A percentile compares a stretch with the other conserved stretches of the same genome.
Evolutionary conservation across 208 protist species (phyloP).

Genomic region (Crithidia brevicula): DNA sequence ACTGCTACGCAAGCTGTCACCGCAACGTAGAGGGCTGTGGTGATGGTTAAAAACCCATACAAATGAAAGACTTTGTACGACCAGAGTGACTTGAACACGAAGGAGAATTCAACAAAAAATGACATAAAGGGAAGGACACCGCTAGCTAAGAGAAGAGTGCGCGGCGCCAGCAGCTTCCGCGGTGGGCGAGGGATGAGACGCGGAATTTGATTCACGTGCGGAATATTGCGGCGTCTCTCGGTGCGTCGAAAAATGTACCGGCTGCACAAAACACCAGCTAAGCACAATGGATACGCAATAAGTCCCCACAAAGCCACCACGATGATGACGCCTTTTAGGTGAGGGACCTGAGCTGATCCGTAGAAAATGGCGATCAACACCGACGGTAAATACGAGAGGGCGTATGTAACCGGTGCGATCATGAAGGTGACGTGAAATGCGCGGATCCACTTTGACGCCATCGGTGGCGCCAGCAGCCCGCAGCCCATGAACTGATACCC

Average conservation of each 20-base stretch:
- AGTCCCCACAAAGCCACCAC: slow-evolving; percentile 83
- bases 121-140: slow-evolving; percentile 95
- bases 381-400: slow-evolving; percentile 1
- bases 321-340: slow-evolving; percentile 57
- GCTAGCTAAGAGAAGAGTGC: slow-evolving; percentile 59
- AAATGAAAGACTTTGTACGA: slow-evolving; percentile 98
- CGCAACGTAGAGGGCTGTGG: slow-evolving; percentile 90
- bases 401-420: slow-evolving; percentile 18
- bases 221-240: slow-evolving; percentile 41
- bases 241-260: slow-evolving; percentile 53
- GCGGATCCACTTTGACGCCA: slow-evolving; percentile 35
- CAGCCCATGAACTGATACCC: slow-evolving; percentile 37
- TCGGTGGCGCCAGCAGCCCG: slow-evolving; percentile 22
- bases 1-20: slow-evolving; percentile 91
- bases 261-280: slow-evolving; percentile 90
- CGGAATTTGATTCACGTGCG: slow-evolving; percentile 93
- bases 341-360: slow-evolving; percentile 57
- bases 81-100: slow-evolving; percentile 96
- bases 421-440: slow-evolving; percentile 30
- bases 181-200: slow-evolving; percentile 88
- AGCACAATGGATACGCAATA: slow-evolving; percentile 81
- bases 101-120: slow-evolving; percentile 97
- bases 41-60: slow-evolving; percentile 95
- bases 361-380: slow-evolving; percentile 36
- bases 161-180: slow-evolving; percentile 43